Percentiles rank a stretch among this genome's conserved stretches.
Evolutionary conservation across 1,139 yeast genomes (phyloP).

Genomic region (Magnusiomyces magnusii): DNA sequence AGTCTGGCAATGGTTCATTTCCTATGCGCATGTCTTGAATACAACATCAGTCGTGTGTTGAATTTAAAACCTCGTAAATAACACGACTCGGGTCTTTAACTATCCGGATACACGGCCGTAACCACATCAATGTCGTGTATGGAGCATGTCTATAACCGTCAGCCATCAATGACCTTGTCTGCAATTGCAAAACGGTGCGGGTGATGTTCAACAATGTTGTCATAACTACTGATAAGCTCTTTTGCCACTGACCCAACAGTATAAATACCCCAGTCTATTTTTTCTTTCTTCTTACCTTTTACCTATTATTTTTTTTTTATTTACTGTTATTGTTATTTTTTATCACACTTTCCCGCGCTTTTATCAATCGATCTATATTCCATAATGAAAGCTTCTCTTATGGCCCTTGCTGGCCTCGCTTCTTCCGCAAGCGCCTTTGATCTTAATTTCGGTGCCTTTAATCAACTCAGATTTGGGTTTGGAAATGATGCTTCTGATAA

Average conservation of each 20-base stretch:
- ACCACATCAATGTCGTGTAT: too few relatives aligned
- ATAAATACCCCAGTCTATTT: neutral
- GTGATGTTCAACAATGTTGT: neutral
- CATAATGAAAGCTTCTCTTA: conserved; percentile 2
- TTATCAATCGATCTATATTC: neutral
- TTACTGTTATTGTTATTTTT: neutral
- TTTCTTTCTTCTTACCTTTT: neutral
- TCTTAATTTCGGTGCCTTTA: conserved; percentile 1
- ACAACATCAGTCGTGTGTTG: too few relatives aligned
- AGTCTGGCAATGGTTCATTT: too few relatives aligned
- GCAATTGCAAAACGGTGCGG: too few relatives aligned
- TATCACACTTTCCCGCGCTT: neutral
- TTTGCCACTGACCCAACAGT: neutral
- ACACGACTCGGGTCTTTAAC: too few relatives aligned
- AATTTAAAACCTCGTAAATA: too few relatives aligned
- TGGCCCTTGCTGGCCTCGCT: neutral
- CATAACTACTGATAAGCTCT: neutral
- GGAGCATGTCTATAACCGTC: too few relatives aligned
- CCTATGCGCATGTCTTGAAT: too few relatives aligned
- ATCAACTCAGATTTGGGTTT: conserved; percentile 4
- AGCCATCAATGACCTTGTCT: too few relatives aligned
- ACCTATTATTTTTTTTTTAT: neutral
- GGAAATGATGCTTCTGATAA: neutral
- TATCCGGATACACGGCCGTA: too few relatives aligned
- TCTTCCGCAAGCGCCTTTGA: conserved; percentile 4